A percentile compares a stretch with the other conserved stretches of the same genome.
These are phyloP conservation scores for Aleurites moluccanus DNA, from an alignment of 441 rosid genomes.

Conservation along the genomic window DNA sequence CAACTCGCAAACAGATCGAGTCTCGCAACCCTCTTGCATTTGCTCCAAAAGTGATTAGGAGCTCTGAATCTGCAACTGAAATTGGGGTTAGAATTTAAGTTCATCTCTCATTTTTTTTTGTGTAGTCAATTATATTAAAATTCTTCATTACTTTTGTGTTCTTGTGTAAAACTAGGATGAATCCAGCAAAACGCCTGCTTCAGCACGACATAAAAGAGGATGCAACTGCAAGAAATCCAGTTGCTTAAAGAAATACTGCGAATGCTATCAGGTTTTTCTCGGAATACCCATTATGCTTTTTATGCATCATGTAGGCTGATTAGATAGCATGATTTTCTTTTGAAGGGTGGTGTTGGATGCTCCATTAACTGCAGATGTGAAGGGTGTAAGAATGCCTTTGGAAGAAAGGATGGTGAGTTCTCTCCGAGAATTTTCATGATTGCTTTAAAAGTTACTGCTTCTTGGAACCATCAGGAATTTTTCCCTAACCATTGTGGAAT, in stretches of 20 bases:
- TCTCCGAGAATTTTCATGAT: constrained; percentile 1
- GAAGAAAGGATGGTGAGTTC: constrained; percentile 84
- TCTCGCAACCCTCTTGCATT: constrained; percentile 98
- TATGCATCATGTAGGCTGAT: constrained; percentile 26
- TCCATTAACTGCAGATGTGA: constrained; percentile 96
- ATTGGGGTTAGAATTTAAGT: constrained; percentile 50
- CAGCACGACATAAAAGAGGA: constrained; percentile 98
- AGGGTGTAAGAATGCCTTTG: constrained; percentile 93
- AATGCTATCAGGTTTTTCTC: constrained; percentile 92
- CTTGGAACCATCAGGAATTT: not conserved
- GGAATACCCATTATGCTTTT: constrained; percentile 5
- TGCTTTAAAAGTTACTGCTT: constrained; percentile 7
- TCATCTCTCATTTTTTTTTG: constrained; percentile 14
- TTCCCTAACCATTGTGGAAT: not conserved
- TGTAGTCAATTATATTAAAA: not conserved
- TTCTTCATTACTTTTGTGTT: constrained; percentile 9
- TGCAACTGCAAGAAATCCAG: constrained; percentile 99
- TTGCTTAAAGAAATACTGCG: constrained; percentile 96
- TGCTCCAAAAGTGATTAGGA: constrained; percentile 94
- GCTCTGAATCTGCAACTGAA: constrained; percentile 59
- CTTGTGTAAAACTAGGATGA: constrained; percentile 61
- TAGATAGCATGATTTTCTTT: constrained; percentile 21
- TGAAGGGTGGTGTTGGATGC: constrained; percentile 96
- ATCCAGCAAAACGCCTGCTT: constrained; percentile 85
- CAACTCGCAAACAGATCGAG: constrained; percentile 97